Base-by-base conservation (phyloP, 2,329 filamentous ascomycete species). In the Colletotrichum cordylinicola region DNA sequence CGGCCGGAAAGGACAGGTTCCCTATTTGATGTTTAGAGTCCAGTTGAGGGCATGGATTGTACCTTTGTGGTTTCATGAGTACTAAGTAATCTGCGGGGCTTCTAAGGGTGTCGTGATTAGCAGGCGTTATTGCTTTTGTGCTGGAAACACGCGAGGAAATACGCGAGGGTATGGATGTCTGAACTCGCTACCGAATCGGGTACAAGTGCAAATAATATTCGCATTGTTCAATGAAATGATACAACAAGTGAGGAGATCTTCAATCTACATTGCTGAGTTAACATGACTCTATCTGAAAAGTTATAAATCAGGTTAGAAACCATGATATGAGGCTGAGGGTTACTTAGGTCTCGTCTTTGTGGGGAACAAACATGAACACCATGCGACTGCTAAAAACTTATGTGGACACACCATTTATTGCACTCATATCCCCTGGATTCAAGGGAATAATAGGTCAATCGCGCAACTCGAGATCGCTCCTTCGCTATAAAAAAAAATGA, bases 181-280 rank as follows among this genome's bases (percentile, higher is more conserved):
- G 39, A n/a, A 6, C 6, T 43, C 9, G 0, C 10, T 9, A 5
- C 3, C 18, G 18, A 43, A 43, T 43, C 12, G 10, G 39, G n/a
- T 6, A 2, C 18, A 9, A 18, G 39, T 43, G 39, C 5, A 43
- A n/a, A n/a, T 43, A 43, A n/a, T 3, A 4, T 43, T 43, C 5
- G 10, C 6, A n/a, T n/a, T n/a, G 39, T n/a, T 43, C 6, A 2
- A 10, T n/a, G 4, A n/a, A n/a, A 43, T 6, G 12, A 43, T n/a
- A 43, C 5, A 8, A n/a, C 0, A n/a, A 2, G 16, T 0, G 9
- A 43, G 18, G 39, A n/a, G n/a, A 43, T 10, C 2, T 9, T 43
- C 5, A 43, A n/a, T 18, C 39, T 43, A 10, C 2, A 43, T 18
- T 18, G 39, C 18, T 3, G 9, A 43, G 15, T 16, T 1, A 39